These are phyloP conservation scores for Funneliformis mosseae DNA, from an alignment of 192 early-diverging fungal species.

Conservation along the genomic window DNA sequence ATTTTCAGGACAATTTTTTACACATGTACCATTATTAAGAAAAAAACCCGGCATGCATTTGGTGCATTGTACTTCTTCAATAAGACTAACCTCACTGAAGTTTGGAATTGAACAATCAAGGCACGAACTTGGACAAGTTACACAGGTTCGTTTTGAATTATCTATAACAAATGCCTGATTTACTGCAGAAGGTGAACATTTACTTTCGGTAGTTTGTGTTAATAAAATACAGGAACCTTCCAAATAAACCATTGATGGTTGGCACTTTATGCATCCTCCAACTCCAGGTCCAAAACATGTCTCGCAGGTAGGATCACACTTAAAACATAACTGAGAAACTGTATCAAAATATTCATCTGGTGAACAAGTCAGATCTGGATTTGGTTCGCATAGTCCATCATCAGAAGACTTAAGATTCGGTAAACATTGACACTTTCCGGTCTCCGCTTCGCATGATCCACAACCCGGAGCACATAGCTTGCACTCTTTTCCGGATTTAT, in stretches of 20 bases:
- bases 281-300: neutral
- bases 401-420: neutral
- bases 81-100: neutral
- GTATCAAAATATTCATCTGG: neutral
- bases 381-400: neutral
- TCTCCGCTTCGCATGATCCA: neutral
- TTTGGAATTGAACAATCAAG: neutral
- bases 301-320: neutral
- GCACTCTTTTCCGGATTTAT: neutral
- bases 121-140: slow-evolving; percentile 26
- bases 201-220: neutral
- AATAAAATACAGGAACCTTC: neutral
- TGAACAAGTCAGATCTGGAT: neutral
- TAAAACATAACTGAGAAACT: neutral
- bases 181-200: neutral
- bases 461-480: slow-evolving; percentile 7
- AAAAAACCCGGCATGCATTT: slow-evolving; percentile 18
- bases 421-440: neutral
- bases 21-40: neutral
- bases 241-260: neutral
- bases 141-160: neutral
- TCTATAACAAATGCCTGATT: slow-evolving; percentile 2
- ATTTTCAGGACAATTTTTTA: neutral
- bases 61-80: neutral
- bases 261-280: neutral